Percentiles rank a stretch among this genome's conserved stretches.
Evolutionary conservation across 495 filamentous ascomycete genomes (phyloP).

Genomic region (Stereocaulon alpinum): DNA sequence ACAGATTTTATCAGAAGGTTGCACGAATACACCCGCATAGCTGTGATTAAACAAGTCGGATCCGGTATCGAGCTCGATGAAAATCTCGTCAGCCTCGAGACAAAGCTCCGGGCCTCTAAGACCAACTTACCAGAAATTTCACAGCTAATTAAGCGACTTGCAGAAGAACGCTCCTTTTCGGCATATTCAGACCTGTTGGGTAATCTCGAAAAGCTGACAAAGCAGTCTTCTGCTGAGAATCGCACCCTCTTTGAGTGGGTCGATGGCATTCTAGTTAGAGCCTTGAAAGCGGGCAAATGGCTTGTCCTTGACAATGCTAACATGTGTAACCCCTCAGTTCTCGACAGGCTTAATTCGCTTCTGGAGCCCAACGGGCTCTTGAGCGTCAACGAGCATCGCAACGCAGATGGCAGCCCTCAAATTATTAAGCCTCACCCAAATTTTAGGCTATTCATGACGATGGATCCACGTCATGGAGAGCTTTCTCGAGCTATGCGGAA

Average conservation of each 20-base stretch:
- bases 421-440: conserved; percentile 72
- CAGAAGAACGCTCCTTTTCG: conserved; percentile 8
- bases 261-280: conserved; percentile 81
- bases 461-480: conserved; percentile 88
- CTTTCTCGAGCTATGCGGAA: conserved; percentile 96
- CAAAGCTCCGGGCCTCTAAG: neutral
- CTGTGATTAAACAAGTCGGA: conserved; percentile 4
- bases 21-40: conserved; percentile 17
- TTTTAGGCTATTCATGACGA: conserved; percentile 88
- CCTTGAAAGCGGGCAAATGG: conserved; percentile 80
- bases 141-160: neutral
- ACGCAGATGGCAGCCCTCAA: conserved; percentile 67
- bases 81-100: neutral
- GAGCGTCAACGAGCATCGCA: conserved; percentile 84
- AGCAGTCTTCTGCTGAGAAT: conserved; percentile 29
- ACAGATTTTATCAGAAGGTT: conserved; percentile 47
- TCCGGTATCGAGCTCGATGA: neutral
- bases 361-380: conserved; percentile 82
- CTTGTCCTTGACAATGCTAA: conserved; percentile 95
- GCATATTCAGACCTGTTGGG: conserved; percentile 23
- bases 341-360: conserved; percentile 89
- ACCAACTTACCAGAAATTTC: neutral
- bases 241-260: conserved; percentile 89
- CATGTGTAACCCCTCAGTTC: conserved; percentile 84
- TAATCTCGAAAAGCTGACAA: conserved; percentile 32